Percentiles rank a stretch among this genome's conserved stretches.
Conservation (phyloP, 345 rosid species). For the Populus ilicifolia region DNA sequence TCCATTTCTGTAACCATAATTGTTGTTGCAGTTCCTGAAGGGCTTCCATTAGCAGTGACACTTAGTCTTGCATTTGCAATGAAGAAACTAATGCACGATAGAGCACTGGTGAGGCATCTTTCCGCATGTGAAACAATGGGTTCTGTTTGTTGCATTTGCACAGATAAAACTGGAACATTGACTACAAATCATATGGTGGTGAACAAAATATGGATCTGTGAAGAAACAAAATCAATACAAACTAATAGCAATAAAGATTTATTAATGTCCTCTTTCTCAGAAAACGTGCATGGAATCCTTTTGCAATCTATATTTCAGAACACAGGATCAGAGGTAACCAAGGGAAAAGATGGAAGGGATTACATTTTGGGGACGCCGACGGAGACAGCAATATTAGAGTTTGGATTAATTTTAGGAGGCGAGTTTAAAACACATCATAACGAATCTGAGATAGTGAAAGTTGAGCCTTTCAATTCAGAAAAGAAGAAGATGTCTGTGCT, state of each 20-base stretch:
- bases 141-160: conserved; percentile 87
- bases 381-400: conserved; percentile 63
- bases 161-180: conserved; percentile 94
- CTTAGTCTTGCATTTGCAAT: conserved; percentile 94
- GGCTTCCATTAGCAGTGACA: conserved; percentile 93
- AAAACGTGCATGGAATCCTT: conserved; percentile 38
- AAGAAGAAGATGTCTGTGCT: conserved; percentile 73
- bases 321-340: conserved; percentile 59
- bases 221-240: conserved; percentile 18
- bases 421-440: conserved; percentile 42
- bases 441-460: conserved; percentile 53
- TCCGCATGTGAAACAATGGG: conserved; percentile 99
- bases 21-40: conserved; percentile 97
- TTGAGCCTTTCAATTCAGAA: conserved; percentile 74
- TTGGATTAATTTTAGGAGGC: conserved; percentile 64
- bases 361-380: conserved; percentile 68
- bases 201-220: conserved; percentile 67
- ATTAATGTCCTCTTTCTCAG: conserved; percentile 35
- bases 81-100: conserved; percentile 80
- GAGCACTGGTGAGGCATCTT: conserved; percentile 86
- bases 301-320: conserved; percentile 72
- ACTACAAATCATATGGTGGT: conserved; percentile 97
- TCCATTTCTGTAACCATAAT: conserved; percentile 87
- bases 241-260: conserved; percentile 17
- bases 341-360: conserved; percentile 55